Percentiles rank a stretch among this genome's conserved stretches.
These are phyloP conservation scores for Mortierella sp. DNA, from an alignment of 371 early-diverging fungal genomes.

Conservation along the genomic window DNA sequence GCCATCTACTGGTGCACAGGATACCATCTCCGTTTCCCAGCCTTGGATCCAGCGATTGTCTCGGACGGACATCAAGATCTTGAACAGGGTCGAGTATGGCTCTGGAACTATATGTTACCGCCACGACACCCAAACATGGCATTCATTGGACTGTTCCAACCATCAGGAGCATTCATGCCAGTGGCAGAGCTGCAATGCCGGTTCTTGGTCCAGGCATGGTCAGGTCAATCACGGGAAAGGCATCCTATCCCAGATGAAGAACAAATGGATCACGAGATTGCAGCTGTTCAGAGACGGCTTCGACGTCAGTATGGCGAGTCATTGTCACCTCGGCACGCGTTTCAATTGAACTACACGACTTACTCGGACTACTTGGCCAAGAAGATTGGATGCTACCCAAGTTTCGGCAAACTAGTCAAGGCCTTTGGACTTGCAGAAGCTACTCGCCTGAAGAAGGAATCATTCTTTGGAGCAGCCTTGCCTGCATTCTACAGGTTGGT, in stretches of 20 bases:
- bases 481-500: conserved; percentile 56
- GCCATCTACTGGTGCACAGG: conserved; percentile 75
- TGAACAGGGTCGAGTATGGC: conserved; percentile 52
- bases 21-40: conserved; percentile 60
- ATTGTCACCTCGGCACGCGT: conserved; percentile 59
- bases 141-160: conserved; percentile 61
- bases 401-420: conserved; percentile 36
- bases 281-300: conserved; percentile 21
- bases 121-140: conserved; percentile 58
- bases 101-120: conserved; percentile 57
- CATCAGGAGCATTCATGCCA: conserved; percentile 59
- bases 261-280: conserved; percentile 54
- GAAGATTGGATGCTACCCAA: conserved; percentile 56
- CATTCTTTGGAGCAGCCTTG: conserved; percentile 57
- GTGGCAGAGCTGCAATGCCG: conserved; percentile 60
- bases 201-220: conserved; percentile 53
- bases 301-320: conserved; percentile 31
- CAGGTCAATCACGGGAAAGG: conserved; percentile 36
- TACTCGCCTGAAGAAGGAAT: conserved; percentile 32
- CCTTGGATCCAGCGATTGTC: conserved; percentile 57
- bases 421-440: conserved; percentile 33
- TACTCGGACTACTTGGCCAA: conserved; percentile 58
- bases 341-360: conserved; percentile 55
- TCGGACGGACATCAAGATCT: conserved; percentile 51
- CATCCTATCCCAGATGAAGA: conserved; percentile 48